A percentile compares a stretch with the other conserved stretches of the same genome.
Conservation (phyloP, 306 rosid species). For the Sechiopsis laciniata region DNA sequence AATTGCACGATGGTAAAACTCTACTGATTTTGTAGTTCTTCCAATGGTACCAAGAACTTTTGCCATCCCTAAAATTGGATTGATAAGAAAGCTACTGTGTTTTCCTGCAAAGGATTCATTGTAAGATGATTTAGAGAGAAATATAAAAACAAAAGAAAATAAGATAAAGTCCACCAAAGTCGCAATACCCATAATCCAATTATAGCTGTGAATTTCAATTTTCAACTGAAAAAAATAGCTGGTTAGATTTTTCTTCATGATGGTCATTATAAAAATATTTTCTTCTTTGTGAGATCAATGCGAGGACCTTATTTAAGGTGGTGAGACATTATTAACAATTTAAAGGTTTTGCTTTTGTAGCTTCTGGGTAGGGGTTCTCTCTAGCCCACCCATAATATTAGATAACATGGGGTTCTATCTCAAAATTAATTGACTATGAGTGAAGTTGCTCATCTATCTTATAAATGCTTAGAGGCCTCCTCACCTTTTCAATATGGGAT, state of each 20-base stretch:
- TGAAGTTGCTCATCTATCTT: no score
- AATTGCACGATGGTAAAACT: conserved; percentile 48
- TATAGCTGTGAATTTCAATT: neutral
- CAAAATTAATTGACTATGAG: no score
- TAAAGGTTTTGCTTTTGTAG: neutral
- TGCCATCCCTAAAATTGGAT: conserved; percentile 72
- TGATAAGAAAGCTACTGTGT: conserved; percentile 53
- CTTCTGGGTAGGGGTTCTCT: neutral
- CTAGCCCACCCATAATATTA: neutral
- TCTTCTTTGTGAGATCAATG: neutral
- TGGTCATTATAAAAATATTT: neutral
- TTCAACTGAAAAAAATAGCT: conserved; percentile 1
- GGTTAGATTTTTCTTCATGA: neutral
- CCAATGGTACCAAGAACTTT: conserved; percentile 56
- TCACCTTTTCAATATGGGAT: no score
- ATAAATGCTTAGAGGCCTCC: no score
- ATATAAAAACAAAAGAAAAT: neutral
- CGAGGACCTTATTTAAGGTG: neutral
- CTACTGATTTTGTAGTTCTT: conserved; percentile 58
- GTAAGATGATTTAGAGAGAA: conserved; percentile 1
- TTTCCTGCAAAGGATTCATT: conserved; percentile 41
- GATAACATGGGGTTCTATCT: no score
- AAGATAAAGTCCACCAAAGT: neutral
- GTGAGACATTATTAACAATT: neutral
- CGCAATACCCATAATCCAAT: no score